Evolutionary conservation across 1,284 basidiomycete species (phyloP).

Genomic region (Neonothopanus nambi): DNA sequence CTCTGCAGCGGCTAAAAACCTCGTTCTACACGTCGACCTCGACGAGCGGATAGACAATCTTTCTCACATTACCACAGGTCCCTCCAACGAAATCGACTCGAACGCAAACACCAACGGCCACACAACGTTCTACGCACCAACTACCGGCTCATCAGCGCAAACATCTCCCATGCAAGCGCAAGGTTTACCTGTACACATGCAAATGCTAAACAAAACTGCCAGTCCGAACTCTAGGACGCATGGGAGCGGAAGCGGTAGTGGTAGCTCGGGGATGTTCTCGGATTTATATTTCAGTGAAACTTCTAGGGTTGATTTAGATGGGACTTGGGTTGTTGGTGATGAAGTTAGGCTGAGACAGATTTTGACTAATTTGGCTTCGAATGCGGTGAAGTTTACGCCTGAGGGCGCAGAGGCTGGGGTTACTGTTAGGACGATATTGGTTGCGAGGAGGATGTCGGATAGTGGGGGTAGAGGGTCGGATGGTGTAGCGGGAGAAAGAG

Average conservation of each 20-base stretch:
- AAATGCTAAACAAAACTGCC: too few species aligned
- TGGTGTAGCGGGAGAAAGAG: neutral
- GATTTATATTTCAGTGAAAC: too few species aligned
- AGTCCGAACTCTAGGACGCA: too few species aligned
- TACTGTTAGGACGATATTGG: conserved; percentile 31
- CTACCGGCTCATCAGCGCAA: too few species aligned
- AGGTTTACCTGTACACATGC: too few species aligned
- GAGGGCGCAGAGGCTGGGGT: conserved; percentile 32
- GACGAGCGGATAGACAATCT: conserved; percentile 48
- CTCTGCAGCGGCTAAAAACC: conserved; percentile 42
- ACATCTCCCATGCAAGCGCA: too few species aligned
- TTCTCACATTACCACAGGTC: neutral
- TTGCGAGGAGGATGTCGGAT: conserved; percentile 17
- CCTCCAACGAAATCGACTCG: neutral
- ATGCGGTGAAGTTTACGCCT: conserved; percentile 49
- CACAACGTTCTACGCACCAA: too few species aligned
- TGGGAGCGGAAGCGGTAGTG: neutral
- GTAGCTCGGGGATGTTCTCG: neutral
- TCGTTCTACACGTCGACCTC: conserved; percentile 42
- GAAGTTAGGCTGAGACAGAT: conserved; percentile 51
- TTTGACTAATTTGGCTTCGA: conserved; percentile 36
- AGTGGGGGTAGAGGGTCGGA: neutral
- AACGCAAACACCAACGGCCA: too few species aligned
- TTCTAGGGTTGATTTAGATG: too few species aligned
- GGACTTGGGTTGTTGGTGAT: conserved; percentile 38